Percentiles rank a stretch among this genome's conserved stretches.
Conservation (phyloP, 768 basidiomycete species). For the Mycena venus region DNA sequence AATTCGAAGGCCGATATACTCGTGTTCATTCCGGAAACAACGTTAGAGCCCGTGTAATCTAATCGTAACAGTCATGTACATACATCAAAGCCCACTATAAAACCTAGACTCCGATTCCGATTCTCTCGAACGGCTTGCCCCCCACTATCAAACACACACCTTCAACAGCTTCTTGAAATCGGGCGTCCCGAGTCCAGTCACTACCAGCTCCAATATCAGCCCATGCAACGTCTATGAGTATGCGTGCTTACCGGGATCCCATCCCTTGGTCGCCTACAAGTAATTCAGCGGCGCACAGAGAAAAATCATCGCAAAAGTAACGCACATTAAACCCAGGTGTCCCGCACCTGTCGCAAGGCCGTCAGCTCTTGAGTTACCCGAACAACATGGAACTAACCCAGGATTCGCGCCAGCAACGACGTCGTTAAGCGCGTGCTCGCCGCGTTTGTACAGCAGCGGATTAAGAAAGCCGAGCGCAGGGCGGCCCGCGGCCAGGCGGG, state of each 20-base stretch:
- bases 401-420: slow-evolving; percentile 69
- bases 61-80: neutral
- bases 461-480: slow-evolving; percentile 76
- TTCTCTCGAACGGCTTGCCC: neutral
- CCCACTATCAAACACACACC: neutral
- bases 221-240: neutral
- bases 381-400: slow-evolving; percentile 46
- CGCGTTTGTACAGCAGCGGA: slow-evolving; percentile 67
- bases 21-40: neutral
- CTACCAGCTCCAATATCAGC: neutral
- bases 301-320: slow-evolving; percentile 17
- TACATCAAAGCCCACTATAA: neutral
- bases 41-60: neutral
- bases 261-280: slow-evolving; percentile 62
- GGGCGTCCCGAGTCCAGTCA: slow-evolving; percentile 11
- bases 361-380: neutral
- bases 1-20: neutral
- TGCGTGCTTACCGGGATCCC: slow-evolving; percentile 66
- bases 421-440: slow-evolving; percentile 63
- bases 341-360: slow-evolving; percentile 57
- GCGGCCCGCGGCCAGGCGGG: slow-evolving; percentile 57
- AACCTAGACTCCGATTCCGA: neutral
- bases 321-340: slow-evolving; percentile 76
- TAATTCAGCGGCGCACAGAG: slow-evolving; percentile 6
- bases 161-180: slow-evolving; percentile 20